Percentiles rank a stretch among this genome's conserved stretches.
phyloP scores from a whole-genome alignment of 768 basidiomycete species.

The Pisolithus orientalis region DNA sequence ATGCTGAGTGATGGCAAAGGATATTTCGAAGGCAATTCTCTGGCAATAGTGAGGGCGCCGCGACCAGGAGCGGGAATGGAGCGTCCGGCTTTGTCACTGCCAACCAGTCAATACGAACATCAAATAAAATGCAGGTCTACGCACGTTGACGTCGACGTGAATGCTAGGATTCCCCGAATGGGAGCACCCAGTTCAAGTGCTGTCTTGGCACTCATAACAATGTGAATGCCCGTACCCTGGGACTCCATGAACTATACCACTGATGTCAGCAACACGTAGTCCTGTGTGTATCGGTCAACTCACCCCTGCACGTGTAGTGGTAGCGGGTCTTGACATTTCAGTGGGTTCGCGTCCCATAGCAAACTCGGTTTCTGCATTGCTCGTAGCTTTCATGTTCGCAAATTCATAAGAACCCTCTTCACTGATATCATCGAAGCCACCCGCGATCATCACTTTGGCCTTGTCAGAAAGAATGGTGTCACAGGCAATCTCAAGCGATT shows the following conservation, averaged over 20 bases:
- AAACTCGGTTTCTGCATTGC: constrained; percentile 94
- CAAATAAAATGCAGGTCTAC: constrained; percentile 22
- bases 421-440: constrained; percentile 96
- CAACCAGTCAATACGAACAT: constrained; percentile 7
- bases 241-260: constrained; percentile 85
- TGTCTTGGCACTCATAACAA: constrained; percentile 95
- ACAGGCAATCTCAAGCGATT: constrained; percentile 97
- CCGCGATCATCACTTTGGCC: constrained; percentile 98
- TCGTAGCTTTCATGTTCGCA: constrained; percentile 99
- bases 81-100: constrained; percentile 95
- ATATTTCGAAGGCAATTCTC: constrained; percentile 75
- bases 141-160: constrained; percentile 93
- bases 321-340: constrained; percentile 97
- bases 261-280: constrained; percentile 1
- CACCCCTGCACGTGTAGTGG: constrained; percentile 91
- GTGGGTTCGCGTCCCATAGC: constrained; percentile 99
- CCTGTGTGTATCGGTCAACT: constrained; percentile 20
- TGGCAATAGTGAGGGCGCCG: constrained; percentile 84
- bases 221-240: constrained; percentile 93
- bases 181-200: constrained; percentile 91
- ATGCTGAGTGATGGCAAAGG: constrained; percentile 78
- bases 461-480: constrained; percentile 93
- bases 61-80: constrained; percentile 96
- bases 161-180: constrained; percentile 89
- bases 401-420: constrained; percentile 99